Conservation (phyloP, 768 basidiomycete species). For the Rhodotorula babjevae region DNA sequence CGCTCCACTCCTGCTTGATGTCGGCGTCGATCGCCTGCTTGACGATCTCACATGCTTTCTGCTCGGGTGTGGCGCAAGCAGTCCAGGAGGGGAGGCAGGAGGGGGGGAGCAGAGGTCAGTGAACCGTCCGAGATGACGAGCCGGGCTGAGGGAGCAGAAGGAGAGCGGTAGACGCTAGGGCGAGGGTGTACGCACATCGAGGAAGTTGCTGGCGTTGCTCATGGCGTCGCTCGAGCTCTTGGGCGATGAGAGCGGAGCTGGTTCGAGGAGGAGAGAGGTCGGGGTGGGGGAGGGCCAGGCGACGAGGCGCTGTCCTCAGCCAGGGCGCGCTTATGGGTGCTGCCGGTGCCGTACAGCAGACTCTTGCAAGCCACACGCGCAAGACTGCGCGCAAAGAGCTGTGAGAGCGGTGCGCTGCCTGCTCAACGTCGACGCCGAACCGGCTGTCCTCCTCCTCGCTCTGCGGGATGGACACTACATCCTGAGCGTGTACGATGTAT, state of each 20-base stretch:
- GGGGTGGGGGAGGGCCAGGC: neutral
- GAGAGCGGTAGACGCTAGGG: too few relatives aligned
- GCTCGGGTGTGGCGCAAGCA: neutral
- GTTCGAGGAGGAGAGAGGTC: neutral
- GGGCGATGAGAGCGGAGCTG: neutral
- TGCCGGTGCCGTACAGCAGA: too few relatives aligned
- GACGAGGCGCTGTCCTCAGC: too few relatives aligned
- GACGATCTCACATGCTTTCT: slow-evolving; percentile 60
- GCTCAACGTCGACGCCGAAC: too few relatives aligned
- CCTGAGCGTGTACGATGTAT: too few relatives aligned
- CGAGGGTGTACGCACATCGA: slow-evolving; percentile 44
- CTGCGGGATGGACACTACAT: too few relatives aligned
- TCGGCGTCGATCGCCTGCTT: slow-evolving; percentile 63
- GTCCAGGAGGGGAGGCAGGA: neutral
- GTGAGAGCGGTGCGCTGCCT: too few relatives aligned
- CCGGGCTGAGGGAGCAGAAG: neutral
- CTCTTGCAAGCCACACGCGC: too few relatives aligned
- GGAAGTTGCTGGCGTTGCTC: slow-evolving; percentile 46
- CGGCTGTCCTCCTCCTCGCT: too few relatives aligned
- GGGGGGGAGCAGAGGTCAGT: slow-evolving; percentile 20
- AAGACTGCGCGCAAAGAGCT: too few relatives aligned
- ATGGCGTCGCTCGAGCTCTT: neutral
- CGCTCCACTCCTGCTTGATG: slow-evolving; percentile 82
- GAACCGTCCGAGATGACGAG: slow-evolving; percentile 46
- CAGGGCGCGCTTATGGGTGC: too few relatives aligned